phyloP scores from a whole-genome alignment of 345 rosid genomes.

The Conringia planisiliqua region DNA sequence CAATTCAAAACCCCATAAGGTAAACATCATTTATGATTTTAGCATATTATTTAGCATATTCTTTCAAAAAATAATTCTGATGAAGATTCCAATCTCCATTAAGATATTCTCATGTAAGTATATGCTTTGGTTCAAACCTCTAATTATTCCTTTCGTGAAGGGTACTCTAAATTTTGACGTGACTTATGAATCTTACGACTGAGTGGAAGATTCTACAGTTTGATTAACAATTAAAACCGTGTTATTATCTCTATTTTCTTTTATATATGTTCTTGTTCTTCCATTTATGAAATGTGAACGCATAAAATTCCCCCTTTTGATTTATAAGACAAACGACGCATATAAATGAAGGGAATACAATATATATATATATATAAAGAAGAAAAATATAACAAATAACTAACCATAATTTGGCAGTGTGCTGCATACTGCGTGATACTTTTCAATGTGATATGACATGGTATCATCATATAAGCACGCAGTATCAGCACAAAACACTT shows the following conservation, averaged over 20 bases:
- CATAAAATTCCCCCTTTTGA: neutral
- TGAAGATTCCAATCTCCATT: conserved; percentile 3
- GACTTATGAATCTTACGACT: conserved; percentile 1
- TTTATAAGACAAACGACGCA: neutral
- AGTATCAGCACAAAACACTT: neutral
- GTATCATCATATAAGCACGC: too few relatives aligned
- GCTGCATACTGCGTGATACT: neutral
- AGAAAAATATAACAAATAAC: neutral
- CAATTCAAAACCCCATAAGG: neutral
- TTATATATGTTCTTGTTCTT: neutral
- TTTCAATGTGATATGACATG: neutral
- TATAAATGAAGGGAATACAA: neutral
- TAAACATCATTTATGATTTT: neutral
- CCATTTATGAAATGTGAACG: neutral
- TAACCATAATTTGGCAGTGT: neutral
- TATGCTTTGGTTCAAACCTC: conserved; percentile 28
- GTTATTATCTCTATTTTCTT: neutral
- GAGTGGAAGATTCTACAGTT: neutral
- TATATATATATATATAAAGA: neutral
- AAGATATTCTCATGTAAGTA: conserved; percentile 14
- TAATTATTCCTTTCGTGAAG: conserved; percentile 7
- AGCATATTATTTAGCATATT: conserved; percentile 15
- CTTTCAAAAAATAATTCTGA: neutral
- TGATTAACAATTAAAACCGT: neutral
- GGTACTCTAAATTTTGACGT: neutral